Base-by-base conservation (phyloP, 2,329 filamentous ascomycete species). In the Clarireedia homoeocarpa region DNA sequence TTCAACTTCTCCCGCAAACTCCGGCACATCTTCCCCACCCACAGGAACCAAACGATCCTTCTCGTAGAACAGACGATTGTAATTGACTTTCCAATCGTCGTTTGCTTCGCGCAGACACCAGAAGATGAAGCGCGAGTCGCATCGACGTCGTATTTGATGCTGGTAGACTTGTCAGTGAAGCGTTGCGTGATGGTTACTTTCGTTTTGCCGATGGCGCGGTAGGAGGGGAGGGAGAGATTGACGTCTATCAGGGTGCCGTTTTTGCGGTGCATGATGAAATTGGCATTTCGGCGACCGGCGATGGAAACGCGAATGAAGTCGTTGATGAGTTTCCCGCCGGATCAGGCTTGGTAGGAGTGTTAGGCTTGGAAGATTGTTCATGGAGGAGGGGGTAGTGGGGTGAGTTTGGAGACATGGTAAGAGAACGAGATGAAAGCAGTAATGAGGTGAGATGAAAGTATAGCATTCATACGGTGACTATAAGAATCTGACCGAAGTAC, bases 101-200 rank as follows among this genome's bases (percentile, higher is more conserved):
- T 10, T 24, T 2, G 5, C 42, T 39, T 39, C 38, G 20, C 24
- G 20, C 17, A 45, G 9, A 24, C 42, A 45, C 17, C 17, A 75
- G 64, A 75, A 74, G 47, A 65, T 71, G 60, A 77, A 76, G 1
- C 72, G 71, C 57, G 74, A 76, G 58, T 78, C 75, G 1, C 67
- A 67, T 78, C 75, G 0, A 70, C 74, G 51, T 78, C 75, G 42
- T 45, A 45, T 45, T 45, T 17, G 42, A 45, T 24, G 7, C 20
- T 6, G 9, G 42, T 24, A 5, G 6, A 14, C 10, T 74, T 70
- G 55, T 75, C 73, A 12, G 59, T 63, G 57, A 77, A 77, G 6
- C 75, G 71, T 57, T 77, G 75, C 0, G 75, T 77, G 56, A 77
- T 77, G 5, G 72, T 77, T 0, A 75, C 75, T 56, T 78, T 77